Evolutionary conservation across 2,329 filamentous ascomycete genomes (phyloP), one percentile per base, ranked within the genome.

Genomic region (Didymella keratinophila): DNA sequence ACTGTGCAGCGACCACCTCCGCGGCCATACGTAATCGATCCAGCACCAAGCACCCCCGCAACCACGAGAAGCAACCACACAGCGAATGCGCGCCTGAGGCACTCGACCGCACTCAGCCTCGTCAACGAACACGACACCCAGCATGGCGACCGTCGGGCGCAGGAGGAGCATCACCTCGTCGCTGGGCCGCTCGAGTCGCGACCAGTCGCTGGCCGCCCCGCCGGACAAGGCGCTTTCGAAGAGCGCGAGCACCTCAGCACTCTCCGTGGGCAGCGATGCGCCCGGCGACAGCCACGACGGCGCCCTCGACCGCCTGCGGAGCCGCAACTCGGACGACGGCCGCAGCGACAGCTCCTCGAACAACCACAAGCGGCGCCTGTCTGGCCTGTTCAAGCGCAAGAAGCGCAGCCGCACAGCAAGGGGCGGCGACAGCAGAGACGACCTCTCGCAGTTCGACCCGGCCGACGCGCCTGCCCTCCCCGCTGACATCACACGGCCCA

Each of bases 311-410:
- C 77, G 71, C 62, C 69, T 78, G 57, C 77, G 70, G 57, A 73
- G 75, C 32, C 73, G 78, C 49, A 67, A 66, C 50, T 78, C 78
- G n/a, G 79, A 80, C 43, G 77, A 78, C 52, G 69, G 65, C 39
- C 67, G 69, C 59, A 78, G 76, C 65, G 77, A 78, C 67, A 76
- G 75, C 46, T 80, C 71, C 34, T 70, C 79, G 27, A 69, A 69
- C 43, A 45, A 11, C 30, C 70, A 71, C 51, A 69, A 65, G 58
- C 80, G 77, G 64, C 81, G 82, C 52, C 79, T 87, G 61, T 82
- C 84, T 11, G 84, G 82, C 63, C 72, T 87, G 55, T 79, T 85
- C 69, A 80, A 80, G 56, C 81, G 80, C 63, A 80, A 82, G 65
- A 72, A 71, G 43, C 76, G 71, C 52, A 68, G 71, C 58, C 70